Evolutionary conservation across 1,284 basidiomycete species (phyloP), one percentile per base, ranked within the genome.

Genomic region (Trichosporon sp.): DNA sequence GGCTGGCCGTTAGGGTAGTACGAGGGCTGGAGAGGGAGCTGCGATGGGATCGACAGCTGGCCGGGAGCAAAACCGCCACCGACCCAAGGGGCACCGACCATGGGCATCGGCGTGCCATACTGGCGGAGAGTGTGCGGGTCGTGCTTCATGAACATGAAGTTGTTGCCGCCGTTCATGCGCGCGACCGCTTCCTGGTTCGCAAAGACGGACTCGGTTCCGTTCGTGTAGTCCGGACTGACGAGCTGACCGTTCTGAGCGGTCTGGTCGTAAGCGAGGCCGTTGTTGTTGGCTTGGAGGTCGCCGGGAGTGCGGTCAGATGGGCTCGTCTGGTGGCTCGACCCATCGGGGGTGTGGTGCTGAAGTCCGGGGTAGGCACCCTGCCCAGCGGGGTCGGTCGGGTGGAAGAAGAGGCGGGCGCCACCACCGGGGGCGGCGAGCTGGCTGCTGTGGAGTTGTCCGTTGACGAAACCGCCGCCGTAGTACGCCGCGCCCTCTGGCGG

Each of bases 401-500:
- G 69, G 73, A 70, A 72, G 68, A 70, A 72, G 38, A 67, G 67
- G 26, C 71, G 73, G 59, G 70, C 40, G 48, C 16, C 35, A 5
- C 38, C 43, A 48, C 40, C 69, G 38, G 69, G 54, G 7, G 61
- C 38, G 12, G 68, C 71, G 32, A 73, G 72, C 65, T 73, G 74
- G 43, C 67, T 59, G 56, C 68, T 70, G 66, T 72, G 70, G 63
- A 73, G 70, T 65, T 75, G 67, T 3, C 68, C 68, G 67, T 68
- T 71, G 67, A 71, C 70, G 73, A 76, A 76, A 31, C 80, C 80
- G 75, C 77, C 77, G 65, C 63, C 43, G 77, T 76, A 76, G 71
- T 75, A 76, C 76, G 78, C 79, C 76, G 80, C 77, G 51, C 78
- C 72, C 77, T 78, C 77, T 70, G 79, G 72, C 78, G 78, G 78